Evolutionary conservation across 2,329 filamentous ascomycete genomes (phyloP).

Genomic region (Trichocomaceae sp.): DNA sequence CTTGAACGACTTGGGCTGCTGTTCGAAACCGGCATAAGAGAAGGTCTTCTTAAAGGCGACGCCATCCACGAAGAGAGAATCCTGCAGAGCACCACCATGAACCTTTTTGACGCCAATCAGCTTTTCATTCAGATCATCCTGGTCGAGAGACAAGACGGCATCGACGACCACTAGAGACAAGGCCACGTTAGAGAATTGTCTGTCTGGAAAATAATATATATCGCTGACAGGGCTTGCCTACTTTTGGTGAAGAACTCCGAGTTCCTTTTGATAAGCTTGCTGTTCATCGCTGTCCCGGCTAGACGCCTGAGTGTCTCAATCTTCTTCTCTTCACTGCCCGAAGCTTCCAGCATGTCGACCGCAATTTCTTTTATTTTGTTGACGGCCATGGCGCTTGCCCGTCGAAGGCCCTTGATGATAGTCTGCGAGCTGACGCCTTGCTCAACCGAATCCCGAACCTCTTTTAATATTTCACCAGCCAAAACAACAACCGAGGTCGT

Average conservation of each 20-base stretch:
- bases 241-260: slow-evolving; percentile 96
- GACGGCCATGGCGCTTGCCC: slow-evolving; percentile 81
- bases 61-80: slow-evolving; percentile 93
- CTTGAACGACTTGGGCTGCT: slow-evolving; percentile 92
- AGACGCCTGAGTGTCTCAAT: slow-evolving; percentile 84
- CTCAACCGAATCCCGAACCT: slow-evolving; percentile 92
- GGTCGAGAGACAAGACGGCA: slow-evolving; percentile 88
- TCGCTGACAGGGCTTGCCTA: slow-evolving; percentile 38
- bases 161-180: slow-evolving; percentile 78
- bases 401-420: slow-evolving; percentile 92
- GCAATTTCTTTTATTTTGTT: slow-evolving; percentile 99
- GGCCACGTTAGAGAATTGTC: not conserved
- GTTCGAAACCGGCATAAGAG: slow-evolving; percentile 97
- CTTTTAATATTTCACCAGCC: slow-evolving; percentile 95
- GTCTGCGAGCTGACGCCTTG: slow-evolving; percentile 95
- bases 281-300: slow-evolving; percentile 95
- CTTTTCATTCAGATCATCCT: slow-evolving; percentile 95
- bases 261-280: slow-evolving; percentile 98
- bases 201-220: not conserved
- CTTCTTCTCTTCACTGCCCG: slow-evolving; percentile 74
- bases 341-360: slow-evolving; percentile 59
- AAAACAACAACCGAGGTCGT: slow-evolving; percentile 96
- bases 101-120: slow-evolving; percentile 98
- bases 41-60: slow-evolving; percentile 99
- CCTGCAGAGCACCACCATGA: slow-evolving; percentile 88